Evolutionary conservation across 2,329 filamentous ascomycete genomes (phyloP).

Genomic region (Uncinocarpus reesii): DNA sequence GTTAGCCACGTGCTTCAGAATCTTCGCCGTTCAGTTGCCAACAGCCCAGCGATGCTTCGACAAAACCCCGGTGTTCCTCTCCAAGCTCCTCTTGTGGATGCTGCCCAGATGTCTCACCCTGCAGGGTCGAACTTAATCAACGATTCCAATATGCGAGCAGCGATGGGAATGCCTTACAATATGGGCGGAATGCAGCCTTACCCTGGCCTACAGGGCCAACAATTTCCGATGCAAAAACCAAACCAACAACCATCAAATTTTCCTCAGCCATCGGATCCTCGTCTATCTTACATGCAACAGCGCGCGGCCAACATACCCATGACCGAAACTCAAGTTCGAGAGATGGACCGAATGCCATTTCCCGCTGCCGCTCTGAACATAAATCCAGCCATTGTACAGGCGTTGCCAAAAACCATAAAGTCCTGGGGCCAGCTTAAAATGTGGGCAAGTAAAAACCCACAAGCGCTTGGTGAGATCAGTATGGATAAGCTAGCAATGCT

Average conservation of each 20-base stretch:
- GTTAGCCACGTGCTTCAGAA: conserved; percentile 26
- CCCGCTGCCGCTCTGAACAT: conserved; percentile 29
- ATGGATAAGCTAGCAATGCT: conserved; percentile 33
- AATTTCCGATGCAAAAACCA: conserved; percentile 12
- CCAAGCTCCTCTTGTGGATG: conserved; percentile 26
- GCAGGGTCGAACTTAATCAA: conserved; percentile 27
- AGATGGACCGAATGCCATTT: conserved; percentile 36
- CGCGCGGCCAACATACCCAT: conserved; percentile 29
- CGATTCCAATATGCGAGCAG: conserved; percentile 28
- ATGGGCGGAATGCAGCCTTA: conserved; percentile 21
- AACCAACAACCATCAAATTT: conserved; percentile 18
- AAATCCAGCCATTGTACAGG: conserved; percentile 24
- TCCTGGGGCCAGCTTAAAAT: conserved; percentile 50
- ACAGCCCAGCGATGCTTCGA: conserved; percentile 26
- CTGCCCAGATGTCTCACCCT: conserved; percentile 26
- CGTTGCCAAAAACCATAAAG: conserved; percentile 42
- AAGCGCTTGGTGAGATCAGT: conserved; percentile 33
- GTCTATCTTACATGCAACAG: conserved; percentile 28
- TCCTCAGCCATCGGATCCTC: conserved; percentile 10
- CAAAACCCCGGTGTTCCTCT: conserved; percentile 27
- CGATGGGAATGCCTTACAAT: conserved; percentile 28
- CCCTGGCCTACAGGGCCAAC: conserved; percentile 14
- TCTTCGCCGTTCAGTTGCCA: conserved; percentile 26
- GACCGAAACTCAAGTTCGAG: conserved; percentile 32
- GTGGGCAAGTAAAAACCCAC: conserved; percentile 41